Percentiles rank a stretch among this genome's conserved stretches.
phyloP scores from a whole-genome alignment of 768 basidiomycete species.

The Lactarius evosmus region DNA sequence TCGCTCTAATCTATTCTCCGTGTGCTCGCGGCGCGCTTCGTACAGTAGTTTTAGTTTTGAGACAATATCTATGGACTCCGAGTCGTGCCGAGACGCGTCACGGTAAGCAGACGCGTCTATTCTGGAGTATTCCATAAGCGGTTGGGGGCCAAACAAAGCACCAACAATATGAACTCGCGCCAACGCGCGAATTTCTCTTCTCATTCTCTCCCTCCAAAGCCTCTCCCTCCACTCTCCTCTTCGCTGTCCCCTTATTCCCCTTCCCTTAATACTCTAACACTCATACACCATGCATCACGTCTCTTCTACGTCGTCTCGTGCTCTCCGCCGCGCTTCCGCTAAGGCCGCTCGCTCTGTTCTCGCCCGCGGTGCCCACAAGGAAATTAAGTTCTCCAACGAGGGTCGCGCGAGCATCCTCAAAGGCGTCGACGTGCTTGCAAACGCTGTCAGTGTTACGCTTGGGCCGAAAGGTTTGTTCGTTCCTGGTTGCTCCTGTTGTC shows the following conservation, averaged over 20 bases:
- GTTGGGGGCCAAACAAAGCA: conserved; percentile 5
- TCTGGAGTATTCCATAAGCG: conserved; percentile 2
- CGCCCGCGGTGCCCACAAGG: conserved; percentile 85
- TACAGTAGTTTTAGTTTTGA: not conserved
- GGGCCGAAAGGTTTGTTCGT: conserved; percentile 80
- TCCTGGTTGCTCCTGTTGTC: not conserved
- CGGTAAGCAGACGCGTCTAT: too few relatives aligned
- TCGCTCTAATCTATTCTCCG: not conserved
- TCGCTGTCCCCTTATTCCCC: conserved; percentile 21
- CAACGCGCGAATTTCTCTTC: not conserved
- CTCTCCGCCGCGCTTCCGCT: conserved; percentile 63
- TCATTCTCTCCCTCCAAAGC: not conserved
- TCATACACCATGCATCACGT: conserved; percentile 63
- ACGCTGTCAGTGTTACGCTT: conserved; percentile 94
- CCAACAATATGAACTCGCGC: conserved; percentile 1
- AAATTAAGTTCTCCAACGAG: conserved; percentile 95
- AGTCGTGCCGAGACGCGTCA: not conserved
- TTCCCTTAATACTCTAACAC: conserved; percentile 18
- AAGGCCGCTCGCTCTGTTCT: conserved; percentile 52
- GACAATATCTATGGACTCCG: not conserved
- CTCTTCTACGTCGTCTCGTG: conserved; percentile 59
- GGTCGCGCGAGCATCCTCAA: conserved; percentile 90
- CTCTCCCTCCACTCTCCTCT: conserved; percentile 20
- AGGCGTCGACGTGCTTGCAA: conserved; percentile 95
- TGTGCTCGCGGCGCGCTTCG: not conserved